Conservation (phyloP, 1,139 yeast genomes). For the Yamadazyma sp. region DNA sequence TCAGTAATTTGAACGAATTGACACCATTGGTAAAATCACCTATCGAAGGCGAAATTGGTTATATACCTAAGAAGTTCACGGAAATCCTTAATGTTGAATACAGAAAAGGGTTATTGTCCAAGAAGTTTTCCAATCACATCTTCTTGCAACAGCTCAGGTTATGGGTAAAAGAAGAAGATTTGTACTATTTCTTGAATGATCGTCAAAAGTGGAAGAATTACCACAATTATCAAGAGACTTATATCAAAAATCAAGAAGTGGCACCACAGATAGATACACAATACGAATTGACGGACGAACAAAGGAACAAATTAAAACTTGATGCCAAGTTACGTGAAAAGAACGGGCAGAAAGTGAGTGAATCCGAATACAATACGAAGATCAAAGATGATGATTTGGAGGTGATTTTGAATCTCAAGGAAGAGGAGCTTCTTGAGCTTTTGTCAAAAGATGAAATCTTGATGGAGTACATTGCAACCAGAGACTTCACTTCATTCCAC, state of each 20-base stretch:
- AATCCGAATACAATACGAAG: constrained; percentile 9
- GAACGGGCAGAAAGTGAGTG: constrained; percentile 15
- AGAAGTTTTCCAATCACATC: constrained; percentile 23
- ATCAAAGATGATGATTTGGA: constrained; percentile 23
- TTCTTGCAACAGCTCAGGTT: constrained; percentile 32
- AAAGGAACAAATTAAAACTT: constrained; percentile 17
- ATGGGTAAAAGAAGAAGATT: constrained; percentile 28
- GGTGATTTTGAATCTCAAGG: constrained; percentile 19
- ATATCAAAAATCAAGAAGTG: constrained; percentile 12
- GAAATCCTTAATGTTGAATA: constrained; percentile 33
- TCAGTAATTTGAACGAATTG: constrained; percentile 22
- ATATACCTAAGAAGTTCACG: constrained; percentile 32
- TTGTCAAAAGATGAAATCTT: constrained; percentile 34
- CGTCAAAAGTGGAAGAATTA: constrained; percentile 27
- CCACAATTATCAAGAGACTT: constrained; percentile 25
- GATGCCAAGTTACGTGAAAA: constrained; percentile 17
- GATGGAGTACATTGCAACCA: constrained; percentile 25
- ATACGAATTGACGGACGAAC: constrained; percentile 24
- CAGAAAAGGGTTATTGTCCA: constrained; percentile 24
- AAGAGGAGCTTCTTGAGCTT: constrained; percentile 29
- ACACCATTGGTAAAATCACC: constrained; percentile 25
- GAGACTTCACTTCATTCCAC: constrained; percentile 36
- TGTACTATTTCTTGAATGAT: constrained; percentile 20
- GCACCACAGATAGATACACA: constrained; percentile 9
- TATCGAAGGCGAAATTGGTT: constrained; percentile 43